These are phyloP conservation scores for Curvularia lunata DNA, from an alignment of 2,329 filamentous ascomycete genomes.

Conservation along the genomic window DNA sequence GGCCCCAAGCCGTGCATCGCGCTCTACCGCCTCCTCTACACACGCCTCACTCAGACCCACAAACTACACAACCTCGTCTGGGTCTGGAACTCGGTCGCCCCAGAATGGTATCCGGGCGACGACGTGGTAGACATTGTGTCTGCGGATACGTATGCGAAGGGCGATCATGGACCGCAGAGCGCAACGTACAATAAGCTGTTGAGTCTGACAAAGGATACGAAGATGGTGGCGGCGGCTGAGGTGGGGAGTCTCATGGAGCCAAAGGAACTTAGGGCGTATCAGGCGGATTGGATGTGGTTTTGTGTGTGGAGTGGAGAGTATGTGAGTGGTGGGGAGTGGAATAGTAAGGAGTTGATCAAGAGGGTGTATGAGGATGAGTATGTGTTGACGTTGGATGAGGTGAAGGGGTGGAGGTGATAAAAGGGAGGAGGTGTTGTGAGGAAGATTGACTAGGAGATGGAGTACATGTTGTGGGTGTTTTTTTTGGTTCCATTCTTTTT, in stretches of 20 bases:
- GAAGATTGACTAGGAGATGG: too few species aligned
- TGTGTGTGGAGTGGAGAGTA: slow-evolving; percentile 55
- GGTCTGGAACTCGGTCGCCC: slow-evolving; percentile 58
- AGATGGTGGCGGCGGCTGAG: slow-evolving; percentile 58
- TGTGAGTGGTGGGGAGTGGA: slow-evolving; percentile 53
- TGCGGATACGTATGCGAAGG: slow-evolving; percentile 56
- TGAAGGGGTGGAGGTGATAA: slow-evolving; percentile 31
- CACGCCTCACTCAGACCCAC: slow-evolving; percentile 55
- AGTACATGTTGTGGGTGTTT: too few species aligned
- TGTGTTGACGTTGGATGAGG: slow-evolving; percentile 39
- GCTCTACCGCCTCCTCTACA: slow-evolving; percentile 54
- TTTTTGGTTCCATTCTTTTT: too few species aligned
- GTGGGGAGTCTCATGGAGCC: slow-evolving; percentile 57
- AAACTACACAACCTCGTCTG: slow-evolving; percentile 57
- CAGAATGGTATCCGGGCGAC: slow-evolving; percentile 58
- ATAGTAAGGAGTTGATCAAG: slow-evolving; percentile 51
- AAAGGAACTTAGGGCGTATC: slow-evolving; percentile 51
- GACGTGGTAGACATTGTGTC: slow-evolving; percentile 56
- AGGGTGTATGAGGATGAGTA: slow-evolving; percentile 40
- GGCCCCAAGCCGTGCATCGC: slow-evolving; percentile 56
- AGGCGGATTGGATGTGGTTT: slow-evolving; percentile 59
- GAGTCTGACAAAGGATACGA: slow-evolving; percentile 53
- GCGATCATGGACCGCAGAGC: slow-evolving; percentile 54
- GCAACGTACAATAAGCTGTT: slow-evolving; percentile 55
- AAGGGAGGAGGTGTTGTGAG: too few species aligned